These are phyloP conservation scores for Hemileccinum impolitum DNA, from an alignment of 768 basidiomycete species.

Conservation along the genomic window DNA sequence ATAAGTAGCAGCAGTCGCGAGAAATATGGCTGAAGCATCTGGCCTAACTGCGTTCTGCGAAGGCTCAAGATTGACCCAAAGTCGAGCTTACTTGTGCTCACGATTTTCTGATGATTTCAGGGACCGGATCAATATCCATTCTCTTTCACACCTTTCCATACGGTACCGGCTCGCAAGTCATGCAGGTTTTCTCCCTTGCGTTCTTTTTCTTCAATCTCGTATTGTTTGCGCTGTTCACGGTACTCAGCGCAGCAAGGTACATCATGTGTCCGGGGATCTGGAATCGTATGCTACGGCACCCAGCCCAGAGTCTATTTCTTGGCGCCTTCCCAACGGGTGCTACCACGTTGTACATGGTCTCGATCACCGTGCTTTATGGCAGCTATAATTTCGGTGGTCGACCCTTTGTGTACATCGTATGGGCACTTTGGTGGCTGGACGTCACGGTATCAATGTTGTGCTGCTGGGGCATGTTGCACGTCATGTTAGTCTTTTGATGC, in stretches of 20 bases:
- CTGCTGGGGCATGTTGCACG: slow-evolving; percentile 58
- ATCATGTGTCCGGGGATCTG: slow-evolving; percentile 50
- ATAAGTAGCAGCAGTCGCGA: background rate
- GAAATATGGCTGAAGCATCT: background rate
- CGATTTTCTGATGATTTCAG: slow-evolving; percentile 14
- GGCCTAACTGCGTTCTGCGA: background rate
- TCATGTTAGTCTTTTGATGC: slow-evolving; percentile 50
- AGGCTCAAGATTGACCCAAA: background rate
- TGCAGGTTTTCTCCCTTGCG: slow-evolving; percentile 41
- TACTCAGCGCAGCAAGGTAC: slow-evolving; percentile 48
- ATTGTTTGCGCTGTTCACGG: slow-evolving; percentile 50
- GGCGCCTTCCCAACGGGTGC: slow-evolving; percentile 56
- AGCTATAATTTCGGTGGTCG: slow-evolving; percentile 48
- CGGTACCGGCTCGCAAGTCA: slow-evolving; percentile 36
- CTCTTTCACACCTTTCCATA: slow-evolving; percentile 61
- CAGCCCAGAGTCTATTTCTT: slow-evolving; percentile 48
- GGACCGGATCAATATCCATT: slow-evolving; percentile 52
- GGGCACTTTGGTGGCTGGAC: slow-evolving; percentile 72
- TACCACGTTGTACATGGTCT: slow-evolving; percentile 54
- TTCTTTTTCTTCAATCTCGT: slow-evolving; percentile 59
- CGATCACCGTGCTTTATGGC: slow-evolving; percentile 42
- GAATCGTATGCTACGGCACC: slow-evolving; percentile 45
- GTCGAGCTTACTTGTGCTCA: background rate
- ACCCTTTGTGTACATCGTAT: slow-evolving; percentile 50
- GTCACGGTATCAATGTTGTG: slow-evolving; percentile 52